Evolutionary conservation across 768 basidiomycete species (phyloP).

Genomic region (Suillus occidentalis): DNA sequence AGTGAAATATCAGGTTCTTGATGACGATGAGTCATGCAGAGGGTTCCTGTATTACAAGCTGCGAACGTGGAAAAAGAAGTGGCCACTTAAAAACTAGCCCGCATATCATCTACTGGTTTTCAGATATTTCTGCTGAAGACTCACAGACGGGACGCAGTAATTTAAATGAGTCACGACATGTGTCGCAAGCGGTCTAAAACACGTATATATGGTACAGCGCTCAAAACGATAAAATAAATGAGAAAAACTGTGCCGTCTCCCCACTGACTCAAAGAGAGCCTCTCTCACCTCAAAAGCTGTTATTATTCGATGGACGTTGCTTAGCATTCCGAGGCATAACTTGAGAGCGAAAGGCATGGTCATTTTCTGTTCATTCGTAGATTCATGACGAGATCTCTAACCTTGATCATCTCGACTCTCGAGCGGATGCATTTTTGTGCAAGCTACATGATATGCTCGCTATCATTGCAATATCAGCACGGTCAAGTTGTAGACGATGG

Average conservation of each 20-base stretch:
- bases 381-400: neutral
- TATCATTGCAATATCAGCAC: neutral
- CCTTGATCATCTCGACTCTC: neutral
- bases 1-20: too few species aligned
- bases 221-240: constrained; percentile 26
- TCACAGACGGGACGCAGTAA: constrained; percentile 88
- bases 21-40: too few species aligned
- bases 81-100: constrained; percentile 38
- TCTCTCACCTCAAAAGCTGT: constrained; percentile 35
- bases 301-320: constrained; percentile 68
- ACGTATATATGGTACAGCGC: constrained; percentile 43
- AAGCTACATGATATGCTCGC: neutral
- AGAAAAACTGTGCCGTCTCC: constrained; percentile 39
- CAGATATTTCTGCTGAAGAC: constrained; percentile 63
- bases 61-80: constrained; percentile 59
- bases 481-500: neutral
- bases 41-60: too few species aligned
- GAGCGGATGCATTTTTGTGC: neutral
- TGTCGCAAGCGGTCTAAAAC: constrained; percentile 57
- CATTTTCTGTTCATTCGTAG: neutral
- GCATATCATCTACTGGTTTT: constrained; percentile 46
- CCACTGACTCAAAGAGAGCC: constrained; percentile 39
- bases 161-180: constrained; percentile 52
- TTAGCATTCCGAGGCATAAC: constrained; percentile 50
- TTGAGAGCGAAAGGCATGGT: neutral